Evolutionary conservation across 306 rosid species (phyloP).

Genomic region (Inga laurina): DNA sequence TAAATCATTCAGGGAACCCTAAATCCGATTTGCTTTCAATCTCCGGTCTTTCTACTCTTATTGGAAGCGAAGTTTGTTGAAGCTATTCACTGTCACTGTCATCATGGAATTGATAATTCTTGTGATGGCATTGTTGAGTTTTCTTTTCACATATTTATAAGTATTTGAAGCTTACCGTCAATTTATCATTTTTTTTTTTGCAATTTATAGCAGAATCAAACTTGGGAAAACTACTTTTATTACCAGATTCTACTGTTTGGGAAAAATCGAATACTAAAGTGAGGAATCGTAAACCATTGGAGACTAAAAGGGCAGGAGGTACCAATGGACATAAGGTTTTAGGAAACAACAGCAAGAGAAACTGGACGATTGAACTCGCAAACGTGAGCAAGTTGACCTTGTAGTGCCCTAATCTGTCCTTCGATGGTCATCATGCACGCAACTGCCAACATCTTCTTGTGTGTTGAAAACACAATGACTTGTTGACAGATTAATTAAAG

Average conservation of each 20-base stretch:
- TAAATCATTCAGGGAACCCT: too few species aligned
- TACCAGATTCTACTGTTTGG: constrained; percentile 53
- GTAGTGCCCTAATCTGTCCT: constrained; percentile 80
- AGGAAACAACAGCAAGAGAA: constrained; percentile 76
- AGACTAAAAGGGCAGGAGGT: constrained; percentile 54
- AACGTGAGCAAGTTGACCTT: constrained; percentile 70
- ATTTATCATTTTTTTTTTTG: background rate
- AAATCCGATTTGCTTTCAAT: too few species aligned
- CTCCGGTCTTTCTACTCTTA: too few species aligned
- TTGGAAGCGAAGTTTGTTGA: too few species aligned
- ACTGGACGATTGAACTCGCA: constrained; percentile 82
- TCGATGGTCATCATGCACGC: constrained; percentile 91
- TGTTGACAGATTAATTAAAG: constrained; percentile 2
- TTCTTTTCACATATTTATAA: background rate
- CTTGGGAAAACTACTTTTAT: constrained; percentile 52
- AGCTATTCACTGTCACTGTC: background rate
- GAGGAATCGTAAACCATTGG: constrained; percentile 41
- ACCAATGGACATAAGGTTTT: constrained; percentile 47
- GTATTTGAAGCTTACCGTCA: background rate
- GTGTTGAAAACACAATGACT: constrained; percentile 45
- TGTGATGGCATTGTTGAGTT: background rate
- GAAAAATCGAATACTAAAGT: constrained; percentile 36
- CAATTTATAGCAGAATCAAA: constrained; percentile 46
- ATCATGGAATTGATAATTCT: background rate
- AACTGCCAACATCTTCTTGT: constrained; percentile 72